phyloP scores from a whole-genome alignment of 2,329 filamentous ascomycete species.

The Falciphora oryzae region DNA sequence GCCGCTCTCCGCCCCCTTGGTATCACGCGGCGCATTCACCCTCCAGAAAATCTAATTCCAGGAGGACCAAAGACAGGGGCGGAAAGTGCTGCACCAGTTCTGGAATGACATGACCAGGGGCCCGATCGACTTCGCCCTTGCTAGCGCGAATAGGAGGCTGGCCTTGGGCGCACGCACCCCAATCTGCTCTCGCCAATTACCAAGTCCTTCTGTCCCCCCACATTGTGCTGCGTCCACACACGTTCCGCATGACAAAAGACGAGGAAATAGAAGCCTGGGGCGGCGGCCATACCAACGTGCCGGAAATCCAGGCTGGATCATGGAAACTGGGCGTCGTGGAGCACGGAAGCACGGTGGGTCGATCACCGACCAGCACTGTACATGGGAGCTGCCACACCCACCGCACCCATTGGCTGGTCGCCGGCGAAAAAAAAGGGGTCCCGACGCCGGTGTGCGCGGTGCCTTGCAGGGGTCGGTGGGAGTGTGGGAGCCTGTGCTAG shows the following conservation, averaged over 20 bases:
- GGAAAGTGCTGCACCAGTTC: neutral
- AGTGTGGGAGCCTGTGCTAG: neutral
- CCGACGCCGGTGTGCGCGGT: neutral
- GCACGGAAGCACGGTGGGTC: neutral
- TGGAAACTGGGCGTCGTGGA: neutral
- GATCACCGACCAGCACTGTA: neutral
- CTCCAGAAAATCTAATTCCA: neutral
- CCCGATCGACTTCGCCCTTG: neutral
- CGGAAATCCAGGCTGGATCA: neutral
- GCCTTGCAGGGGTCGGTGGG: neutral
- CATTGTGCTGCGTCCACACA: neutral
- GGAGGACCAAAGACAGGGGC: neutral
- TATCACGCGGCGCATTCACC: neutral
- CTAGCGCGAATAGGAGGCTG: neutral
- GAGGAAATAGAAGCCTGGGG: neutral
- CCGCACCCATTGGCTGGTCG: neutral
- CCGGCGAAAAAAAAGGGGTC: neutral
- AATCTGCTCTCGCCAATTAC: neutral
- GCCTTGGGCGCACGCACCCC: neutral
- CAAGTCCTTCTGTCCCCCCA: neutral
- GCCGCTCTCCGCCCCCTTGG: neutral
- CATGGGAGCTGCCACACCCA: neutral
- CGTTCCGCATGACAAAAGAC: neutral
- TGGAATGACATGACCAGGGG: neutral
- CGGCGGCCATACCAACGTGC: neutral